A percentile compares a stretch with the other conserved stretches of the same genome.
Conservation (phyloP, 1,139 yeast species). For the Eremothecium sinecaudum region DNA sequence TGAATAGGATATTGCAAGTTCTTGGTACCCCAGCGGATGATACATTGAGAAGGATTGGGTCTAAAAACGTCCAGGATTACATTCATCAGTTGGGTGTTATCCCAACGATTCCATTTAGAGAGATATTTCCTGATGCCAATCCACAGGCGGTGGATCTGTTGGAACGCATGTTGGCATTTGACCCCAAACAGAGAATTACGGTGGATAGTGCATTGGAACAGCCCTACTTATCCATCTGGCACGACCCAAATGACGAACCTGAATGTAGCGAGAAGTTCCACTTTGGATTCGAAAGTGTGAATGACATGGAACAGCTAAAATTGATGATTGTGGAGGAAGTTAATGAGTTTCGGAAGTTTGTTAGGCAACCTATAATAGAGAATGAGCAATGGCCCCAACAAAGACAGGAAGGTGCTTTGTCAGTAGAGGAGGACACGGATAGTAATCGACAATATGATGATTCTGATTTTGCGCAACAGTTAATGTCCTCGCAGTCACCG, state of each 20-base stretch:
- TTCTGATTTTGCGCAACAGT: conserved; percentile 17
- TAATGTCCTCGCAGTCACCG: conserved; percentile 21
- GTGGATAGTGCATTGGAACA: conserved; percentile 86
- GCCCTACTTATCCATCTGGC: conserved; percentile 89
- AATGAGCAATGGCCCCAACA: conserved; percentile 14
- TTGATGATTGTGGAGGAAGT: conserved; percentile 79
- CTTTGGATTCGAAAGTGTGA: conserved; percentile 79
- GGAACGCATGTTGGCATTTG: conserved; percentile 74
- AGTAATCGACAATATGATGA: conserved; percentile 10
- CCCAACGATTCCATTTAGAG: conserved; percentile 69
- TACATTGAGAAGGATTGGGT: conserved; percentile 74
- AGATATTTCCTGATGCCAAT: conserved; percentile 73
- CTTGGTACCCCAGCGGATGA: conserved; percentile 88
- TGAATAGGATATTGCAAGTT: conserved; percentile 74
- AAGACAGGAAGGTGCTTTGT: not conserved
- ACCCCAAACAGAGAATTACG: conserved; percentile 77
- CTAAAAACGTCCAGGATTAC: conserved; percentile 84
- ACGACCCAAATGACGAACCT: conserved; percentile 93
- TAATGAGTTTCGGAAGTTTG: conserved; percentile 66
- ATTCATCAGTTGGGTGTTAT: conserved; percentile 76
- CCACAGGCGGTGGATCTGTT: conserved; percentile 80
- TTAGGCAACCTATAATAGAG: conserved; percentile 56
- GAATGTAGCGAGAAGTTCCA: conserved; percentile 76
- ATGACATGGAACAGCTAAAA: conserved; percentile 69
- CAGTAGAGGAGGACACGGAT: conserved; percentile 9